These are phyloP conservation scores for Clitopilus passeckerianus DNA, from an alignment of 768 basidiomycete genomes.

Conservation along the genomic window DNA sequence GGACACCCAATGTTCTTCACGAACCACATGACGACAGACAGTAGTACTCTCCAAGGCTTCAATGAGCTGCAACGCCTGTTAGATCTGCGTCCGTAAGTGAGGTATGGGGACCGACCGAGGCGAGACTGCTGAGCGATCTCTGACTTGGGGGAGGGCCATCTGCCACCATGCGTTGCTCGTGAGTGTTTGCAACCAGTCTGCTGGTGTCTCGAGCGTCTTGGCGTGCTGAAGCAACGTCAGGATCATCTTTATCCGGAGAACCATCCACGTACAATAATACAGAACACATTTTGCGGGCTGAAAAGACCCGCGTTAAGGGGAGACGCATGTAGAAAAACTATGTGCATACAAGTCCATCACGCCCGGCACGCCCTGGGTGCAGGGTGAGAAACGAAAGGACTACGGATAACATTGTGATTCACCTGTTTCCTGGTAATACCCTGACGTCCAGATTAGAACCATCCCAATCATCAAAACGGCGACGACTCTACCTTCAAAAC, in stretches of 20 bases:
- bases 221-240: constrained; percentile 44
- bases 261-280: constrained; percentile 62
- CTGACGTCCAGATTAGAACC: constrained; percentile 25
- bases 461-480: neutral
- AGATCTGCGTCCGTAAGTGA: constrained; percentile 1
- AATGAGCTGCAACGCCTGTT: constrained; percentile 19
- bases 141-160: constrained; percentile 65
- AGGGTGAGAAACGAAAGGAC: neutral
- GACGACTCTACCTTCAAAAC: constrained; percentile 61
- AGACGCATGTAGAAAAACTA: neutral
- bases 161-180: constrained; percentile 40
- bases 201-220: constrained; percentile 63
- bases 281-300: constrained; percentile 79
- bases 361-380: constrained; percentile 64
- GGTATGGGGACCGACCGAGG: constrained; percentile 37
- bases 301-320: neutral
- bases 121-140: constrained; percentile 58
- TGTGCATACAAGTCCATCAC: constrained; percentile 61
- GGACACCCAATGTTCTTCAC: constrained; percentile 16
- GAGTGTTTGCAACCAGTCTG: constrained; percentile 42
- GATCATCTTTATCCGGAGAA: neutral
- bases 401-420: constrained; percentile 7
- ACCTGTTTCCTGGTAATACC: constrained; percentile 89
- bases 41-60: constrained; percentile 54
- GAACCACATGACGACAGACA: constrained; percentile 68